A percentile compares a stretch with the other conserved stretches of the same genome.
phyloP scores from a whole-genome alignment of 2,329 filamentous ascomycete species.

The Paraconiothyrium brasiliense region DNA sequence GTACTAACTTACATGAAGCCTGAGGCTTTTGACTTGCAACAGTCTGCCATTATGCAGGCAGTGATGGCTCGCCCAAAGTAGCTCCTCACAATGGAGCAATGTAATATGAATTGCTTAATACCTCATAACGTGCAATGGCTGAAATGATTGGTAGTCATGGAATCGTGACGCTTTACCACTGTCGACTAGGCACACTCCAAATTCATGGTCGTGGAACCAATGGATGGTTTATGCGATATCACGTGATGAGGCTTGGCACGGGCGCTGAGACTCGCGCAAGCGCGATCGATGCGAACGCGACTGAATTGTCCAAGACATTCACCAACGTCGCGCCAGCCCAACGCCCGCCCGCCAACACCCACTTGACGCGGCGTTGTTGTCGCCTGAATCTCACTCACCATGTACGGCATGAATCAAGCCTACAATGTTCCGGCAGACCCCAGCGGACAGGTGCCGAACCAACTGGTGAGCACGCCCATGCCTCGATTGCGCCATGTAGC shows the following conservation, averaged over 20 bases:
- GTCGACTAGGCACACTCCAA: no score
- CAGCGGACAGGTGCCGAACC: conserved; percentile 46
- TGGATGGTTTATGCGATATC: neutral
- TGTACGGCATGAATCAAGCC: conserved; percentile 48
- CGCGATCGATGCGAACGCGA: conserved; percentile 20
- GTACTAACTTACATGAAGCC: no score
- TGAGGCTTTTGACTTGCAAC: no score
- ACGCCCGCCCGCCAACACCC: conserved; percentile 21
- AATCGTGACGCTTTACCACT: neutral
- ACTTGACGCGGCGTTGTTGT: conserved; percentile 34
- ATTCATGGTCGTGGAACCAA: no score
- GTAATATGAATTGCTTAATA: neutral
- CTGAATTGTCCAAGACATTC: conserved; percentile 27
- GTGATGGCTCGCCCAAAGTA: neutral
- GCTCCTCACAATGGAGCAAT: neutral
- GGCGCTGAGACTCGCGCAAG: conserved; percentile 15
- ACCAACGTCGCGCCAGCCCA: conserved; percentile 31
- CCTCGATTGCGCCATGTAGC: conserved; percentile 23
- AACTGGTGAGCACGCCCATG: conserved; percentile 38
- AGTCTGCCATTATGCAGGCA: neutral
- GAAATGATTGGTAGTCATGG: neutral
- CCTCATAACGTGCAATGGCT: neutral
- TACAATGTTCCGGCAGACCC: conserved; percentile 42
- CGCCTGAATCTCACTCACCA: conserved; percentile 34
- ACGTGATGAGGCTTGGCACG: conserved; percentile 11